Evolutionary conservation across 225 moss, liverwort and hornwort genomes (phyloP).

Genomic region (Physcomitrellopsis africana): DNA sequence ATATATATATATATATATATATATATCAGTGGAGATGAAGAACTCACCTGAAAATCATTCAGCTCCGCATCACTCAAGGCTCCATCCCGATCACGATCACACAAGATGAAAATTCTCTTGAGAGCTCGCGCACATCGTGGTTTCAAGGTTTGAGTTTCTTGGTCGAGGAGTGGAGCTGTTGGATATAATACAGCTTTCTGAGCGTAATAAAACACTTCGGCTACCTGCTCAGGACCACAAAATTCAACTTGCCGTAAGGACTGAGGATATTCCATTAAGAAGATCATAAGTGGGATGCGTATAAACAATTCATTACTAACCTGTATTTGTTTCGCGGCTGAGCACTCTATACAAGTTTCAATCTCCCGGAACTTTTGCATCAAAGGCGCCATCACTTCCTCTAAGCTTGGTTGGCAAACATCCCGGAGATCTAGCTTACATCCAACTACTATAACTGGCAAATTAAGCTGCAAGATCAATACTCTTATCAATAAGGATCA

Average conservation of each 20-base stretch:
- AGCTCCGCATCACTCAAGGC: conserved; percentile 69
- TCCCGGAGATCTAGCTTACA: conserved; percentile 74
- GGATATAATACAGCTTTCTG: conserved; percentile 74
- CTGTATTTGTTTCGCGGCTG: conserved; percentile 71
- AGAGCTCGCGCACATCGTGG: conserved; percentile 69
- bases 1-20: no score
- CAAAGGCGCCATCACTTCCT: conserved; percentile 73
- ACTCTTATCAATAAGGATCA: background rate
- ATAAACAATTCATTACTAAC: conserved; percentile 17
- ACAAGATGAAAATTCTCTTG: conserved; percentile 66
- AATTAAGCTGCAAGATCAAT: conserved; percentile 51
- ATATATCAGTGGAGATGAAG: background rate
- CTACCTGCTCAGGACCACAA: conserved; percentile 41
- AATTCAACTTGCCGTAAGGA: background rate
- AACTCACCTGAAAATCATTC: conserved; percentile 68
- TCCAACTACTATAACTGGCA: conserved; percentile 71
- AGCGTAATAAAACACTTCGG: conserved; percentile 75
- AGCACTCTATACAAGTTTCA: conserved; percentile 69
- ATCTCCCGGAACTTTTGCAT: conserved; percentile 49
- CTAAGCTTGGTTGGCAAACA: conserved; percentile 66
- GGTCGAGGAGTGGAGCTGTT: conserved; percentile 70
- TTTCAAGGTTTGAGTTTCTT: conserved; percentile 67
- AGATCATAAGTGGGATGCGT: background rate
- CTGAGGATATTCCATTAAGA: no score
- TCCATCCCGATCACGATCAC: conserved; percentile 58